Conservation (phyloP, 805 yeast species). For the Kluyveromyces wickerhamii region DNA sequence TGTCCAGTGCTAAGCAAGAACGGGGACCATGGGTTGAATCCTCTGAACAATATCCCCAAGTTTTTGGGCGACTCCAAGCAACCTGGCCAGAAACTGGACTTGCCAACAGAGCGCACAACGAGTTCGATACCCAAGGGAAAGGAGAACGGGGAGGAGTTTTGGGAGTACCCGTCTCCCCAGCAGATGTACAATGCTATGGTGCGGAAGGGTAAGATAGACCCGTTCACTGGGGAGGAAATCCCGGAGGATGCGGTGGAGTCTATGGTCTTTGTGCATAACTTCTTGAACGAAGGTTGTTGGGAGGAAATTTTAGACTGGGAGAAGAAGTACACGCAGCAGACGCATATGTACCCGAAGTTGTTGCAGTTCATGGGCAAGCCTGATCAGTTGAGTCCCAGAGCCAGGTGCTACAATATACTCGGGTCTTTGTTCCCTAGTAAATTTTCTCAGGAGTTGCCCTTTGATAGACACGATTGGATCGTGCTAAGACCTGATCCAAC, state of each 20-base stretch:
- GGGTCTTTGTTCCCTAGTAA: conserved; percentile 64
- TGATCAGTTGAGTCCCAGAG: conserved; percentile 78
- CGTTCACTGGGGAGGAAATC: conserved; percentile 51
- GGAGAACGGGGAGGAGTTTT: conserved; percentile 66
- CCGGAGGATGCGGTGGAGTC: conserved; percentile 94
- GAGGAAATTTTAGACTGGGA: conserved; percentile 91
- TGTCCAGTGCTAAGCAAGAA: conserved; percentile 21
- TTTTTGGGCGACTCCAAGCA: conserved; percentile 51
- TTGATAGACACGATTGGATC: conserved; percentile 98
- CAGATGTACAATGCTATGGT: conserved; percentile 98
- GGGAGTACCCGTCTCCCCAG: conserved; percentile 99
- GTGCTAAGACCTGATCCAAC: conserved; percentile 57
- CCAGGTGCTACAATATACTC: conserved; percentile 55
- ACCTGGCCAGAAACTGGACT: conserved; percentile 70
- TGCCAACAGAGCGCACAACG: conserved; percentile 77
- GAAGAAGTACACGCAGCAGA: conserved; percentile 48
- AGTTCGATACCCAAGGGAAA: conserved; percentile 91
- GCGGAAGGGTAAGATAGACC: conserved; percentile 67
- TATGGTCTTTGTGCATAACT: conserved; percentile 96
- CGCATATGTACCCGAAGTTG: conserved; percentile 63
- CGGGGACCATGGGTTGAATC: conserved; percentile 41
- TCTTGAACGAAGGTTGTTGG: conserved; percentile 97
- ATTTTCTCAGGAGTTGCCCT: conserved; percentile 77
- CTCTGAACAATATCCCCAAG: conserved; percentile 84
- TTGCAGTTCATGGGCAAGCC: conserved; percentile 90